Conservation (phyloP, 352 stramenopile genomes). For the Phytophthora aleatoria region DNA sequence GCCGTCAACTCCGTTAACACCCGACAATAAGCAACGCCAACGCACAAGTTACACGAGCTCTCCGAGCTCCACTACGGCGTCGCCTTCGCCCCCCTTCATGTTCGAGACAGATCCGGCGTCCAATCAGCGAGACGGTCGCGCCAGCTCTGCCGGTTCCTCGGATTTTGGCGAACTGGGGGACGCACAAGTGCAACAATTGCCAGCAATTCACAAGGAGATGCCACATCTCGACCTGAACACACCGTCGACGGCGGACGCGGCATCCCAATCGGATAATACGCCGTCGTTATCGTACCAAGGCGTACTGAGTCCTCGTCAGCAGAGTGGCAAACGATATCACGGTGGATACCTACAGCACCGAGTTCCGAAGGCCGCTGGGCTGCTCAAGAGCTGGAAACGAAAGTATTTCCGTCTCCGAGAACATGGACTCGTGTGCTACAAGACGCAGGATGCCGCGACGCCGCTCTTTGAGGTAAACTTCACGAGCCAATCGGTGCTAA, state of each 20-base stretch:
- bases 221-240: constrained; percentile 13
- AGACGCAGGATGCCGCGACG: constrained; percentile 43
- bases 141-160: constrained; percentile 38
- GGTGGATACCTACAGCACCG: constrained; percentile 64
- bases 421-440: constrained; percentile 71
- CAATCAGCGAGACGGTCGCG: constrained; percentile 10
- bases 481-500: constrained; percentile 44
- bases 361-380: constrained; percentile 55
- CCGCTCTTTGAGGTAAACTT: constrained; percentile 74
- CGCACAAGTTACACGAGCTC: constrained; percentile 10
- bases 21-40: constrained; percentile 4
- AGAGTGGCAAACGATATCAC: constrained; percentile 62
- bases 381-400: constrained; percentile 73
- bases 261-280: background rate
- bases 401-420: constrained; percentile 77
- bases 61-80: constrained; percentile 17
- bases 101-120: background rate
- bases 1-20: constrained; percentile 5
- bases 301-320: constrained; percentile 55
- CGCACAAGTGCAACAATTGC: constrained; percentile 36
- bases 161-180: constrained; percentile 29
- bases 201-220: constrained; percentile 11
- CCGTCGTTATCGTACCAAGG: constrained; percentile 43
- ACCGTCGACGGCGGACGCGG: no score
- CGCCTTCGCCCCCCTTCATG: constrained; percentile 17